Evolutionary conservation across 768 basidiomycete genomes (phyloP).

Genomic region (Lentinus tigrinus): DNA sequence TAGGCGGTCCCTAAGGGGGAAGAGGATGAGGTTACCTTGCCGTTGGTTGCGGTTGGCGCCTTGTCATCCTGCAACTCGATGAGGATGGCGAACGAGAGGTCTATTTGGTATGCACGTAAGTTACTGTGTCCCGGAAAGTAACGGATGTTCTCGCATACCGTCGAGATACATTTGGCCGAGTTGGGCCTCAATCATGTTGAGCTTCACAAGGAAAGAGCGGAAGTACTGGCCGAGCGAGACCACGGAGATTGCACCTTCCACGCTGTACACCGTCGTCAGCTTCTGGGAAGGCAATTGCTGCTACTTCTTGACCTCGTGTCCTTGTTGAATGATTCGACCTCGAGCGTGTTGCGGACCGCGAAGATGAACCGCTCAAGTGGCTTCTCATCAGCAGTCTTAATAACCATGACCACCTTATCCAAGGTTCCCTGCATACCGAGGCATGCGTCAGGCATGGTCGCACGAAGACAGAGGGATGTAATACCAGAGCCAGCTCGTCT

Average conservation of each 20-base stretch:
- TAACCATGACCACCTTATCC: slow-evolving; percentile 77
- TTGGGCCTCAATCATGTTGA: slow-evolving; percentile 74
- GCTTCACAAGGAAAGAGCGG: slow-evolving; percentile 78
- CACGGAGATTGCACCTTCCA: slow-evolving; percentile 68
- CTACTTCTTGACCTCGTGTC: slow-evolving; percentile 51
- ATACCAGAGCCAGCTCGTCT: slow-evolving; percentile 72
- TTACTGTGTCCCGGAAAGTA: not conserved
- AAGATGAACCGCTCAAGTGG: slow-evolving; percentile 91
- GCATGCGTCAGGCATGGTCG: not conserved
- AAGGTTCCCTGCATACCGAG: slow-evolving; percentile 59
- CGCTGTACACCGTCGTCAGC: slow-evolving; percentile 41
- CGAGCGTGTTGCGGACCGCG: slow-evolving; percentile 78
- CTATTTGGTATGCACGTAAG: slow-evolving; percentile 39
- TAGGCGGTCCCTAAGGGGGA: not conserved
- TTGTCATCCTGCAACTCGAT: slow-evolving; percentile 73
- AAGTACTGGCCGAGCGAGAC: slow-evolving; percentile 71
- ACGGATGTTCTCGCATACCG: slow-evolving; percentile 35
- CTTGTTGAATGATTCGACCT: slow-evolving; percentile 67
- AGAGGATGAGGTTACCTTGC: slow-evolving; percentile 36
- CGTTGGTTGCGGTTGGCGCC: slow-evolving; percentile 49
- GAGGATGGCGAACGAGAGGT: slow-evolving; percentile 79
- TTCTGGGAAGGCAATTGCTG: not conserved
- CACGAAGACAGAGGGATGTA: not conserved
- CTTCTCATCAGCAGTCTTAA: slow-evolving; percentile 78
- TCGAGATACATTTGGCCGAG: slow-evolving; percentile 57